phyloP scores from a whole-genome alignment of 805 yeast genomes.

The Candida tammaniensis region DNA sequence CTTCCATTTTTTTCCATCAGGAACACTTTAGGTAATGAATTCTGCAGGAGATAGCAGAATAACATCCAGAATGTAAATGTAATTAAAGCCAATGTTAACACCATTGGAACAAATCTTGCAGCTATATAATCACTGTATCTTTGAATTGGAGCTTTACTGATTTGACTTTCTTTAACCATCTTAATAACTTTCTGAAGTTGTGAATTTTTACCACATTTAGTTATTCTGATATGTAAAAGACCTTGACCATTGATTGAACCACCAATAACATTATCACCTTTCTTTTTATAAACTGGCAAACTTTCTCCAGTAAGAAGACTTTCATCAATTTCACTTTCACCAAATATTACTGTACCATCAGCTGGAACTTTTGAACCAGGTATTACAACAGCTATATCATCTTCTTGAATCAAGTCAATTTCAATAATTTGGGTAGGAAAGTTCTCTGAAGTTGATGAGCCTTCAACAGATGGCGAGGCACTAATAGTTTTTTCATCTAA shows the following conservation, averaged over 20 bases:
- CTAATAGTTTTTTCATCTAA: neutral
- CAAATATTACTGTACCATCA: slow-evolving; percentile 79
- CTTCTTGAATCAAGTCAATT: slow-evolving; percentile 71
- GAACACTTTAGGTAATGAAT: slow-evolving; percentile 48
- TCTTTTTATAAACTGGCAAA: slow-evolving; percentile 60
- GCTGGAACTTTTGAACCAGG: slow-evolving; percentile 92
- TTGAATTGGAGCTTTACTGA: slow-evolving; percentile 87
- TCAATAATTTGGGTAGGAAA: slow-evolving; percentile 51
- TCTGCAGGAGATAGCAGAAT: slow-evolving; percentile 21
- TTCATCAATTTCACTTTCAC: slow-evolving; percentile 84
- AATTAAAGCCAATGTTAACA: slow-evolving; percentile 55
- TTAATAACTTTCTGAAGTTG: slow-evolving; percentile 83
- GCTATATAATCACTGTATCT: slow-evolving; percentile 83
- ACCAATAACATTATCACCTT: slow-evolving; percentile 70
- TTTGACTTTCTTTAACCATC: slow-evolving; percentile 86
- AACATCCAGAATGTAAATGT: slow-evolving; percentile 55
- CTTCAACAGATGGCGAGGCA: slow-evolving; percentile 1
- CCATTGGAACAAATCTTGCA: slow-evolving; percentile 77
- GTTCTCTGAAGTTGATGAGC: slow-evolving; percentile 11
- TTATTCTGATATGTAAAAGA: slow-evolving; percentile 63
- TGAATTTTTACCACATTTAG: slow-evolving; percentile 76
- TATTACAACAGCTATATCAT: slow-evolving; percentile 71
- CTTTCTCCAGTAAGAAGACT: slow-evolving; percentile 92
- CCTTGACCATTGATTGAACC: slow-evolving; percentile 89
- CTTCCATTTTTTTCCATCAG: slow-evolving; percentile 48